These are phyloP conservation scores for Cryoendolithus antarcticus DNA, from an alignment of 2,329 filamentous ascomycete species.

Conservation along the genomic window DNA sequence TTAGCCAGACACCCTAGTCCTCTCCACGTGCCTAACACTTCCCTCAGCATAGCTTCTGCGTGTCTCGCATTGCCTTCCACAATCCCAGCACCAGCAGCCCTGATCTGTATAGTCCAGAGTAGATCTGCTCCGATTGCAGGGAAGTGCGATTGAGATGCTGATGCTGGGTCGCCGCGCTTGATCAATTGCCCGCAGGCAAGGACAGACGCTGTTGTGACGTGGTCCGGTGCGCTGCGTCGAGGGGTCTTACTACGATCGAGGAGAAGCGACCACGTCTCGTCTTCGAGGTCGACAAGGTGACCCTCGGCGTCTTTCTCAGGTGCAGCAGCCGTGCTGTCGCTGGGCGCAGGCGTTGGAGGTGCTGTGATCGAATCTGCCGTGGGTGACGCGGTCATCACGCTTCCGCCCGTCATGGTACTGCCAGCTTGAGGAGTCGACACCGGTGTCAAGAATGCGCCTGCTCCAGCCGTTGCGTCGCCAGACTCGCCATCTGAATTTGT, in stretches of 20 bases:
- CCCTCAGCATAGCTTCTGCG: constrained; percentile 52
- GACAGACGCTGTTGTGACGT: constrained; percentile 24
- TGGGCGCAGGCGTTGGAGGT: constrained; percentile 34
- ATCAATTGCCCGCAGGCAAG: constrained; percentile 32
- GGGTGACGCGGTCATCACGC: no score
- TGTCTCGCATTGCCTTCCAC: constrained; percentile 23
- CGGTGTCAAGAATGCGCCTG: no score
- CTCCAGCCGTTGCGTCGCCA: no score
- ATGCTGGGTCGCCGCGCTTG: constrained; percentile 22
- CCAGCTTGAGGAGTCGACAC: constrained; percentile 1
- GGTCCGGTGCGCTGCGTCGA: constrained; percentile 15
- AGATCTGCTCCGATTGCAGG: constrained; percentile 30
- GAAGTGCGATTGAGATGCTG: constrained; percentile 2
- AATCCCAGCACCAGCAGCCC: constrained; percentile 13
- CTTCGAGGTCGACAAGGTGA: constrained; percentile 57
- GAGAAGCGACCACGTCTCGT: constrained; percentile 65
- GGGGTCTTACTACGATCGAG: constrained; percentile 26
- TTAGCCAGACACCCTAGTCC: constrained; percentile 57
- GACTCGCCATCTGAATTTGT: no score
- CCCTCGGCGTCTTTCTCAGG: constrained; percentile 47
- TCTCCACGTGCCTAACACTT: constrained; percentile 58
- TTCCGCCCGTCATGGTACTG: constrained; percentile 5
- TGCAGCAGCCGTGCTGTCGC: constrained; percentile 35
- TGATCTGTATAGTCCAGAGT: constrained; percentile 33
- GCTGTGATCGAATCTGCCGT: constrained; percentile 5